Percentiles rank a stretch among this genome's conserved stretches.
phyloP scores from a whole-genome alignment of 129 eudicot genomes.

The Oenanthe sinensis region DNA sequence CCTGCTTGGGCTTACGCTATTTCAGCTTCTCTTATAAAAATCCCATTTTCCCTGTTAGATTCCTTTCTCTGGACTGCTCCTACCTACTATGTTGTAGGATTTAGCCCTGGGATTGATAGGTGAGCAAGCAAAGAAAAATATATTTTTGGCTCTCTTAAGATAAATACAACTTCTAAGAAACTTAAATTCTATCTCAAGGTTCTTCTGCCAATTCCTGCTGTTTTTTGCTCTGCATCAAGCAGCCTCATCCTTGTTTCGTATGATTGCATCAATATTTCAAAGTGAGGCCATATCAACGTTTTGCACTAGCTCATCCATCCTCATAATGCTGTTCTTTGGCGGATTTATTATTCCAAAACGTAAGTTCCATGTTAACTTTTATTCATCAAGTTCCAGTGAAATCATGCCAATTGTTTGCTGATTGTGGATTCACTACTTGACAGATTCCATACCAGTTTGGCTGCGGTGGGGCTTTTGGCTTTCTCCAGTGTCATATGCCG shows the following conservation, averaged over 20 bases:
- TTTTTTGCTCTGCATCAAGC: constrained; percentile 30
- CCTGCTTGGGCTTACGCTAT: constrained; percentile 58
- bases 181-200: constrained; percentile 20
- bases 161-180: background rate
- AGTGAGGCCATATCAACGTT: constrained; percentile 15
- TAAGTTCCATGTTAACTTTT: constrained; percentile 17
- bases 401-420: constrained; percentile 6
- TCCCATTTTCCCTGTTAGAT: constrained; percentile 34
- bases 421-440: background rate
- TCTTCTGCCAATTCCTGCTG: constrained; percentile 29
- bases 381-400: background rate
- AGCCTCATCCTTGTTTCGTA: constrained; percentile 27
- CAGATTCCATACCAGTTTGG: constrained; percentile 83
- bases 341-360: constrained; percentile 42
- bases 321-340: constrained; percentile 25
- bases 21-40: constrained; percentile 34
- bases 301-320: constrained; percentile 18
- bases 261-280: constrained; percentile 31
- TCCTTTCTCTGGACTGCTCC: constrained; percentile 35
- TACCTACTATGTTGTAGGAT: constrained; percentile 45
- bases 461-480: constrained; percentile 74
- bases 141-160: background rate
- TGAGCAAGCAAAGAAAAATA: background rate
- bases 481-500: constrained; percentile 64
- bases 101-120: constrained; percentile 36